Conservation (phyloP, 2,329 filamentous ascomycete genomes). For the Ophidiomyces ophidiicola region DNA sequence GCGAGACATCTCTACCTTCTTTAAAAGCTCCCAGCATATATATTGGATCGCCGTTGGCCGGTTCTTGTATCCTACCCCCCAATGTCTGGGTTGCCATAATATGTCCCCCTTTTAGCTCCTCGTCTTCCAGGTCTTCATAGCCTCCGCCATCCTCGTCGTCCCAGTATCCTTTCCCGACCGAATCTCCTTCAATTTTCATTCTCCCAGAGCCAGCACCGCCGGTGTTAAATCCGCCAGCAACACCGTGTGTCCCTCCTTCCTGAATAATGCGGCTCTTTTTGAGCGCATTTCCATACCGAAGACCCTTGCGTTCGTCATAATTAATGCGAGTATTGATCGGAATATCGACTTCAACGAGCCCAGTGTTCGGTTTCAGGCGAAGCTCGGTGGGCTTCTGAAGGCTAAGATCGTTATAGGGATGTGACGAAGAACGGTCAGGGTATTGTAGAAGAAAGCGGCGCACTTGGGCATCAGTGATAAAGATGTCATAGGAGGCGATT, state of each 20-base stretch:
- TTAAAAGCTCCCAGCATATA: conserved; percentile 93
- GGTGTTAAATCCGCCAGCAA: conserved; percentile 58
- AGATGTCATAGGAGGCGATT: conserved; percentile 67
- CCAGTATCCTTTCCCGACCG: conserved; percentile 21
- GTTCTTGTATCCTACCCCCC: conserved; percentile 63
- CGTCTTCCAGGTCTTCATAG: conserved; percentile 15
- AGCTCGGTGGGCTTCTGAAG: conserved; percentile 54
- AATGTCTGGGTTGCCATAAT: conserved; percentile 69
- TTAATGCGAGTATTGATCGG: conserved; percentile 59
- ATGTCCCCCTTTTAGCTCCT: conserved; percentile 30
- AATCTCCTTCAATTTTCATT: conserved; percentile 17
- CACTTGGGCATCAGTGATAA: conserved; percentile 62
- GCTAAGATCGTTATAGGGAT: conserved; percentile 48
- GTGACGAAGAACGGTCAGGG: conserved; percentile 52
- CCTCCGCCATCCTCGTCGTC: conserved; percentile 13
- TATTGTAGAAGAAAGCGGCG: conserved; percentile 79
- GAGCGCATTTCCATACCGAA: conserved; percentile 70
- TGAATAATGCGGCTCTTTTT: conserved; percentile 41
- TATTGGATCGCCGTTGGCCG: conserved; percentile 55
- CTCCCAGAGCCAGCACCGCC: conserved; percentile 21
- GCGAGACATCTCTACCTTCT: conserved; percentile 46
- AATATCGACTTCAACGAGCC: conserved; percentile 87
- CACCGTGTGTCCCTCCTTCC: conserved; percentile 55
- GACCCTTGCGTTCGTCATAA: conserved; percentile 74
- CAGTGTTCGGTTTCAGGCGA: conserved; percentile 68